These are phyloP conservation scores for Yamadazyma ubonensis DNA, from an alignment of 805 yeast species.

Conservation along the genomic window DNA sequence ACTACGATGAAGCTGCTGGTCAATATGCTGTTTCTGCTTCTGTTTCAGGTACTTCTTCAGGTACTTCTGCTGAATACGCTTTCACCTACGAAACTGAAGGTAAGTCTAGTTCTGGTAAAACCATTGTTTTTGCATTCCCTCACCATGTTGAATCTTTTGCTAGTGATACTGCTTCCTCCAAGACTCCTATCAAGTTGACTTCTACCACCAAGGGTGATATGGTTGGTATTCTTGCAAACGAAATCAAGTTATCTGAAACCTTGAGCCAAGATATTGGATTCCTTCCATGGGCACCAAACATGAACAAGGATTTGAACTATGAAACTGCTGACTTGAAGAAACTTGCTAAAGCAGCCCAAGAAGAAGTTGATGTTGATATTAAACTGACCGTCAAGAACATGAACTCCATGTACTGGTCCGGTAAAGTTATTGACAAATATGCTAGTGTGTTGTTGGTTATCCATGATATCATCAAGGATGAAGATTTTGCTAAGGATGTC, in stretches of 20 bases:
- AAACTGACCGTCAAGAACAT: slow-evolving; percentile 34
- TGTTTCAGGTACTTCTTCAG: slow-evolving; percentile 48
- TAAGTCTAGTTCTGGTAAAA: slow-evolving; percentile 43
- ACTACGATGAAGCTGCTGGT: slow-evolving; percentile 70
- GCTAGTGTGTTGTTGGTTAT: slow-evolving; percentile 55
- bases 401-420: slow-evolving; percentile 50
- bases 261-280: slow-evolving; percentile 41
- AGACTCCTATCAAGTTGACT: slow-evolving; percentile 43
- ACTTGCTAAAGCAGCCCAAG: slow-evolving; percentile 45
- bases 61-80: slow-evolving; percentile 46
- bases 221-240: slow-evolving; percentile 44
- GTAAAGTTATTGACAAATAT: slow-evolving; percentile 55
- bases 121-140: slow-evolving; percentile 52
- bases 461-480: slow-evolving; percentile 46
- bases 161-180: slow-evolving; percentile 21
- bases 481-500: slow-evolving; percentile 34
- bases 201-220: slow-evolving; percentile 54
- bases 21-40: slow-evolving; percentile 53
- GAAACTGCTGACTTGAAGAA: slow-evolving; percentile 43
- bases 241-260: slow-evolving; percentile 37
- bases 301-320: slow-evolving; percentile 33
- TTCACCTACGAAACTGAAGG: slow-evolving; percentile 53
- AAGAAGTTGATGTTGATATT: slow-evolving; percentile 49
- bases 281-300: slow-evolving; percentile 44
- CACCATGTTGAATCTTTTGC: slow-evolving; percentile 48